phyloP scores from a whole-genome alignment of 1,284 basidiomycete species.

The Cyathus olla region DNA sequence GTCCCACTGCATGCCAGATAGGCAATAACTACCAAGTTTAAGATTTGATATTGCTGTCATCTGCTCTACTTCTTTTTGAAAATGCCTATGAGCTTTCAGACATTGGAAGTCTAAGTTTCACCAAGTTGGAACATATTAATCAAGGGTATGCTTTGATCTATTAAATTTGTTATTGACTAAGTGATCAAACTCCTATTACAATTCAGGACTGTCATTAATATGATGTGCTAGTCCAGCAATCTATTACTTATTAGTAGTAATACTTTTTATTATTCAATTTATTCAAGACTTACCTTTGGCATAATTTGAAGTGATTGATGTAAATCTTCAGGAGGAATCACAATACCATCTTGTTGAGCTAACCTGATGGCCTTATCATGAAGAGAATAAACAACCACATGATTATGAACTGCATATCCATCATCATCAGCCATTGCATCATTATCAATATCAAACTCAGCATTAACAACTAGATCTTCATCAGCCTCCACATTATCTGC shows the following conservation, averaged over 20 bases:
- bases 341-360: neutral
- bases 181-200: conserved; percentile 22
- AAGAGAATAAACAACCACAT: conserved; percentile 1
- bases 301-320: neutral
- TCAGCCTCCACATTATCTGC: neutral
- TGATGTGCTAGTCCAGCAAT: conserved; percentile 18
- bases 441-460: neutral
- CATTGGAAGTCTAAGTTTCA: conserved; percentile 14
- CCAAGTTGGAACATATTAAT: conserved; percentile 11
- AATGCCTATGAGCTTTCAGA: neutral
- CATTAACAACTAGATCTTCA: no score
- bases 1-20: no score
- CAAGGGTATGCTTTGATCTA: conserved; percentile 6
- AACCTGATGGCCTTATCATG: conserved; percentile 3
- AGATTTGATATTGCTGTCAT: no score
- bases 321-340: neutral
- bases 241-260: conserved; percentile 1
- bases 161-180: conserved; percentile 11
- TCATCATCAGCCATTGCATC: conserved; percentile 4
- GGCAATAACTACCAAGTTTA: no score
- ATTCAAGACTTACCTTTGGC: neutral
- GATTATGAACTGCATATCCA: neutral
- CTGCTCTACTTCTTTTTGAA: no score
- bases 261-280: no score
- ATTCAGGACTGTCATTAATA: conserved; percentile 17